Evolutionary conservation across 345 rosid genomes (phyloP), one percentile per base, ranked within the genome.

Genomic region (Ceriops zippeliana): DNA sequence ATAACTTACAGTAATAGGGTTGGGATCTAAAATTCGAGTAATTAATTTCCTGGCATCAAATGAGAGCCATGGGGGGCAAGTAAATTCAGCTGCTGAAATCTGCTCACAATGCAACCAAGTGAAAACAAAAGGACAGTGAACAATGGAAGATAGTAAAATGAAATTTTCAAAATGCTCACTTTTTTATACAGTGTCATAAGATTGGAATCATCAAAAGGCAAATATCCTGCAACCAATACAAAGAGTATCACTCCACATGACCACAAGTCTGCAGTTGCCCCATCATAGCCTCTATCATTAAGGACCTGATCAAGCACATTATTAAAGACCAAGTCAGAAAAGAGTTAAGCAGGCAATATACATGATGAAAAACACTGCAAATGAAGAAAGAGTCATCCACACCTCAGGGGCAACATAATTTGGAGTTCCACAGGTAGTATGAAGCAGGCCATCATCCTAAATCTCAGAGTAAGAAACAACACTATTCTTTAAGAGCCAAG

Each of bases 371-470:
- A 9, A 42, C 5, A 21, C n/a, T 30, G 38, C 70, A 21, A 31
- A 35, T 49, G 47, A 38, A 38, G 71, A 61, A 78, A 69, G 52
- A 58, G 61, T 51, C 22, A 58, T 64, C 59, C 85, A 60, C 8
- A 90, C 99, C 98, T 95, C 99, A 30, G 99, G 99, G 70, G 99
- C 97, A 47, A 91, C 99, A 52, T 95, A 95, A 82, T 95, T 95
- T 10, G 96, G 98, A 74, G 99, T 95, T 78, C 99, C 99, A 67
- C 99, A 95, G 5, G 96, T 79, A 52, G 99, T 95, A 75, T 95
- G 99, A 76, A 91, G 87, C 22, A 95, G 88, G 72, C 98, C 99
- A 80, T 95, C 98, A 63, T 84, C 99, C 99, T 95, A 79, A 26
- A 67, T 30, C 62, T 66, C 37, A 1, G 10, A 59, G 63, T 75